Evolutionary conservation across 306 rosid genomes (phyloP).

Genomic region (Begonia peltatifolia): DNA sequence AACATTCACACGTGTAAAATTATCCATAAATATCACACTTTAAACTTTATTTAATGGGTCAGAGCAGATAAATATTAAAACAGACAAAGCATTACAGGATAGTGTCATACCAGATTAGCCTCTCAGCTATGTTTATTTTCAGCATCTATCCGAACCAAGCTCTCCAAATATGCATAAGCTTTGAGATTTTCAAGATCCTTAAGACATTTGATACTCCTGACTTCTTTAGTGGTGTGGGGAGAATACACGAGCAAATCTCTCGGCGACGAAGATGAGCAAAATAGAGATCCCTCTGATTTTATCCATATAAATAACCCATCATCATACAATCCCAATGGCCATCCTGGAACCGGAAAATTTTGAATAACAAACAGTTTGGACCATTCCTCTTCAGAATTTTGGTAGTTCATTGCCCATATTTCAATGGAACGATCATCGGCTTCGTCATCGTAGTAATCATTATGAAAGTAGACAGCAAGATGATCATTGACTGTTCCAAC

Average conservation of each 20-base stretch:
- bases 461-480: slow-evolving; percentile 1
- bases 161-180: slow-evolving; percentile 1
- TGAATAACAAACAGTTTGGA: neutral
- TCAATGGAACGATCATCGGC: neutral
- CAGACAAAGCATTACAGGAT: no score
- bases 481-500: neutral
- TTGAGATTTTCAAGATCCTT: neutral
- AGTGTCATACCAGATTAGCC: neutral
- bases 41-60: no score
- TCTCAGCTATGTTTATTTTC: neutral
- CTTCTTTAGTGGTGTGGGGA: neutral
- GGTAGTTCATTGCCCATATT: slow-evolving; percentile 1
- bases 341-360: neutral
- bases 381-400: slow-evolving; percentile 2
- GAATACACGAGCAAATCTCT: neutral
- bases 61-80: no score
- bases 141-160: slow-evolving; percentile 1
- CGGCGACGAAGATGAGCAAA: neutral
- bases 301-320: slow-evolving; percentile 2
- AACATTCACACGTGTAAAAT: no score
- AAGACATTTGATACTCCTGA: neutral
- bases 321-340: neutral
- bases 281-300: neutral
- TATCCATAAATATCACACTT: no score
- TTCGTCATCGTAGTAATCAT: neutral